Evolutionary conservation across 345 rosid genomes (phyloP), one percentile per base, ranked within the genome.

Genomic region (Luvunga scandens): DNA sequence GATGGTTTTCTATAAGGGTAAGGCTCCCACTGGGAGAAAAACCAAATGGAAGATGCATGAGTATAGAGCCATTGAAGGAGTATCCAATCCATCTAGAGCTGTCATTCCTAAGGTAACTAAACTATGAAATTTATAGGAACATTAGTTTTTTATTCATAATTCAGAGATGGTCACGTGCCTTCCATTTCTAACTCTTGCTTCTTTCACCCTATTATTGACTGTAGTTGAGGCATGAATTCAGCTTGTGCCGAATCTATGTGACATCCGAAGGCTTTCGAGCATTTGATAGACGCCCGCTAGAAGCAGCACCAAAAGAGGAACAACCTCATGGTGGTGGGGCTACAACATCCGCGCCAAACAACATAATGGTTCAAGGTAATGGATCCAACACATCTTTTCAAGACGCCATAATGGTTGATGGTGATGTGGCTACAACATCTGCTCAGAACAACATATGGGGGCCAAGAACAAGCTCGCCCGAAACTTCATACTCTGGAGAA

Each of bases 41-140:
- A 92, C 95, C 30, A 94, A 89, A 82, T 96, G 97, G 95, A 96
- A 96, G 88, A 94, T 96, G 98, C 85, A 94, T 33, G 98, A 96
- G 86, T 96, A 96, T 72, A 87, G 85, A 87, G 97, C 97, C 77
- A 86, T 94, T 66, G 90, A 92, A 76, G 88, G 81, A 69, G 82
- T 27, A 9, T 64, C 83, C 31, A 78, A 79, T 39, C 63, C 83
- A 9, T 73, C 87, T 28, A 22, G 25, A 24, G 71, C 81, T 77
- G 30, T 82, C 38, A 61, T 78, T 75, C 92, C 94, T 48, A 79
- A 76, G 91, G 97, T 89, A 61, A 13, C 13, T 12, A 12, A 72
- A 28, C 66, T 53, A 24, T 24, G 21, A 8, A 34, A 27, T 34
- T 30, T 36, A 31, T 34, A 25, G 38, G 68, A n/a, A 38, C 45